These are phyloP conservation scores for Verticillium zaregamsianum DNA, from an alignment of 2,329 filamentous ascomycete genomes.

Conservation along the genomic window DNA sequence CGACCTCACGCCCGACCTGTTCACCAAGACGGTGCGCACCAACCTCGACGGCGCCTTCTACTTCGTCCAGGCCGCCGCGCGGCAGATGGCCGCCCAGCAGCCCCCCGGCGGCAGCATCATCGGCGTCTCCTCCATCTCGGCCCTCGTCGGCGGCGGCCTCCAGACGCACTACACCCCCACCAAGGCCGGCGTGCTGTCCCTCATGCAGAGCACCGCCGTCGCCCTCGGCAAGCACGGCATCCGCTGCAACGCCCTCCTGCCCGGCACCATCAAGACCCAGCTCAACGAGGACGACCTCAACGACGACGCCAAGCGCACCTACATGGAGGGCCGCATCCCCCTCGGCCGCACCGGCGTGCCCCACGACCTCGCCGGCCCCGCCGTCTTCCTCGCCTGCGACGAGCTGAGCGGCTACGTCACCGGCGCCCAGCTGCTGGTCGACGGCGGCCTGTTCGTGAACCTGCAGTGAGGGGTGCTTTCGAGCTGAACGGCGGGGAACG, in stretches of 20 bases:
- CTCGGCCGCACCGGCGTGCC: slow-evolving; percentile 70
- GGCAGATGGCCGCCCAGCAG: slow-evolving; percentile 68
- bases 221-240: slow-evolving; percentile 73
- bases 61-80: slow-evolving; percentile 76
- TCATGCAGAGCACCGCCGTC: slow-evolving; percentile 81
- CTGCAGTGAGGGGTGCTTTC: slow-evolving; percentile 52
- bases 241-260: slow-evolving; percentile 77
- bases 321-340: slow-evolving; percentile 80
- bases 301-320: slow-evolving; percentile 66
- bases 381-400: slow-evolving; percentile 78
- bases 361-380: slow-evolving; percentile 74
- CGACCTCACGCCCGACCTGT: slow-evolving; percentile 65
- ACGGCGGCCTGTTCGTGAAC: slow-evolving; percentile 88
- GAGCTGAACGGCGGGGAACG: too few species aligned
- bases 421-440: slow-evolving; percentile 78
- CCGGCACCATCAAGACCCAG: slow-evolving; percentile 79
- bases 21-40: slow-evolving; percentile 67
- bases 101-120: slow-evolving; percentile 76
- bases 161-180: slow-evolving; percentile 88
- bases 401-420: slow-evolving; percentile 77
- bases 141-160: slow-evolving; percentile 70
- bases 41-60: slow-evolving; percentile 91
- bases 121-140: slow-evolving; percentile 67
- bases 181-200: slow-evolving; percentile 73
- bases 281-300: slow-evolving; percentile 78